Conservation (phyloP, 2,329 filamentous ascomycete genomes). For the Sporothrix schenckii region DNA sequence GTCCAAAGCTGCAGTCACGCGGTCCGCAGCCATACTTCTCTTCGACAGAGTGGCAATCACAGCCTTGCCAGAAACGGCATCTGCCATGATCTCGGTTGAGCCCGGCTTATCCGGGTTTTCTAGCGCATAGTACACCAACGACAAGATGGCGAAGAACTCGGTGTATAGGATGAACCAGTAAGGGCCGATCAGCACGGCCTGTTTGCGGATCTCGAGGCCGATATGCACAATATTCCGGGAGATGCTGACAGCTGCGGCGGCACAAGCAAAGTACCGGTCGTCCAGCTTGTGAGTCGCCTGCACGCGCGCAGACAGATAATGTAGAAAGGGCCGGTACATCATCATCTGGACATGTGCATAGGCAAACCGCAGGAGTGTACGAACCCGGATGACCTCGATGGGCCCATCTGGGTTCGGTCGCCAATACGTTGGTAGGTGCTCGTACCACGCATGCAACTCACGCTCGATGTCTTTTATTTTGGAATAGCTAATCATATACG, state of each 20-base stretch:
- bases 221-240: constrained; percentile 78
- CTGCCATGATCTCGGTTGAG: constrained; percentile 77
- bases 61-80: constrained; percentile 82
- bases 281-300: constrained; percentile 64
- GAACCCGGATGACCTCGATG: constrained; percentile 75
- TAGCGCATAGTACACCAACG: constrained; percentile 76
- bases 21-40: constrained; percentile 84
- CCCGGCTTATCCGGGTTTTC: constrained; percentile 77
- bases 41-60: constrained; percentile 78
- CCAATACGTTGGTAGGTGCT: constrained; percentile 71
- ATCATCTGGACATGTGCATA: constrained; percentile 83
- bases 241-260: constrained; percentile 63
- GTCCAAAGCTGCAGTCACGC: constrained; percentile 75
- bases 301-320: constrained; percentile 72
- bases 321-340: constrained; percentile 79
- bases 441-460: constrained; percentile 66
- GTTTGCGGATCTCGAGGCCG: constrained; percentile 58
- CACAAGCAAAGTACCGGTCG: constrained; percentile 76
- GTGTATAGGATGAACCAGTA: constrained; percentile 89
- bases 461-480: constrained; percentile 67
- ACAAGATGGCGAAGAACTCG: constrained; percentile 78
- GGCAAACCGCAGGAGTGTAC: constrained; percentile 75
- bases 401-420: constrained; percentile 77
- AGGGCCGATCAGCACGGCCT: constrained; percentile 64
- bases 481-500: constrained; percentile 65